These are phyloP conservation scores for Stenogyne calaminthoides DNA, from an alignment of 305 asterid genomes.

Conservation along the genomic window DNA sequence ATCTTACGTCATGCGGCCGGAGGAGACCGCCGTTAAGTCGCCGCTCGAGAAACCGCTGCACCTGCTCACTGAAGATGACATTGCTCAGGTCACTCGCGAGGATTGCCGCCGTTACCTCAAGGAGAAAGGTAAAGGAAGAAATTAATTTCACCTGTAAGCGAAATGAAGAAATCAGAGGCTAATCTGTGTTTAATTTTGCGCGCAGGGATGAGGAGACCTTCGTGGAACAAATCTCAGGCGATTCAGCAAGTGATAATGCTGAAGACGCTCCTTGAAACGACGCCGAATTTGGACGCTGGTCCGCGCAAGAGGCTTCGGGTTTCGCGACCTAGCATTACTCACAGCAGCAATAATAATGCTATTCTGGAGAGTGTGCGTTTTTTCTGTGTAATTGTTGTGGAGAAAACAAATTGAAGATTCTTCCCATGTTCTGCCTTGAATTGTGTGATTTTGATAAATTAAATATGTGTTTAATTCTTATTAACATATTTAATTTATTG, in stretches of 20 bases:
- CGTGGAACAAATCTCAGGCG: slow-evolving; percentile 71
- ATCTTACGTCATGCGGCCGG: slow-evolving; percentile 54
- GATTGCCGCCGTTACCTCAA: slow-evolving; percentile 97
- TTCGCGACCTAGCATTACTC: slow-evolving; percentile 32
- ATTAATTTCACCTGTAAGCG: not conserved
- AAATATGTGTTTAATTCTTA: slow-evolving; percentile 13
- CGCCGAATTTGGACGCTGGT: slow-evolving; percentile 42
- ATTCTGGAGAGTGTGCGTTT: slow-evolving; percentile 54
- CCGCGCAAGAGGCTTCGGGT: slow-evolving; percentile 43
- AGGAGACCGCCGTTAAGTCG: slow-evolving; percentile 53
- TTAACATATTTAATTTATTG: slow-evolving; percentile 21
- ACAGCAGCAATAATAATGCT: slow-evolving; percentile 30
- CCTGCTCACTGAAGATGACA: slow-evolving; percentile 90
- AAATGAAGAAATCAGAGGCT: slow-evolving; percentile 3
- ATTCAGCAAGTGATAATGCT: slow-evolving; percentile 66
- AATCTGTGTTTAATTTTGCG: not conserved
- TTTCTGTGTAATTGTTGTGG: slow-evolving; percentile 7
- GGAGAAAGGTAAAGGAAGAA: slow-evolving; percentile 60
- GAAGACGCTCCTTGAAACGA: slow-evolving; percentile 52
- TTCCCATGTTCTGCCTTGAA: slow-evolving; percentile 40
- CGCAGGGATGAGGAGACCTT: slow-evolving; percentile 66
- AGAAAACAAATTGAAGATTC: slow-evolving; percentile 18
- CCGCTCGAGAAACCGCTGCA: slow-evolving; percentile 87
- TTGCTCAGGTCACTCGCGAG: slow-evolving; percentile 96
- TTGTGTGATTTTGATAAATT: slow-evolving; percentile 32